Evolutionary conservation across 441 rosid species (phyloP), one percentile per base, ranked within the genome.

Genomic region (Aquilaria agallochum): DNA sequence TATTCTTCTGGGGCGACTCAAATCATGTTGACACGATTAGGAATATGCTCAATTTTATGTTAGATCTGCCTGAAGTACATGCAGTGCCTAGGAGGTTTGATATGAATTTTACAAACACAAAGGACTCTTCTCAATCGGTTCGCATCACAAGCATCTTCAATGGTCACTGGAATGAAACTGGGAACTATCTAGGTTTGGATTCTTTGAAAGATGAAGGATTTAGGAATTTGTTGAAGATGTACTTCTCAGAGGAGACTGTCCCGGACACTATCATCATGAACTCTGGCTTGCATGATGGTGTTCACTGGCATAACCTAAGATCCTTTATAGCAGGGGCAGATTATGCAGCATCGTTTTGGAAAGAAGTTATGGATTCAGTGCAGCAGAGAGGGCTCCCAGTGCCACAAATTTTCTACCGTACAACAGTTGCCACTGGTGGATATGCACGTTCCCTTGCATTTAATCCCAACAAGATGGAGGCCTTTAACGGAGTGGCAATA

Each of bases 1-100:
- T 92, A 57, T 92, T 92, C 88, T 92, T 92, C 64, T 89, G 96
- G 98, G 98, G 98, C 0, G 98, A 92, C 64, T 89, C 98, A 0
- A 92, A 92, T 73, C 98, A 92, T 9, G 98, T 92, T 0, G 98
- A 92, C 60, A 80, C 98, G 0, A 87, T 92, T 7, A 76, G 96
- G 55, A 92, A 92, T 79, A 75, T 81, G 81, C 74, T 92, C 63
- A 85, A 85, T 67, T 85, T 92, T 62, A 73, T 89, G 7, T 67
- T 92, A 52, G 92, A 78, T 70, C 74, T 81, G 76, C 90, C 93
- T 6, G 78, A 78, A 31, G 75, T 92, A 46, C 75, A 55, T 0
- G 68, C 93, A 0, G 95, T 89, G 2, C 98, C 98, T 33, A 74
- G 98, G 42, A 74, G 98, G 53, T 92, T 89, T 7, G 98, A 92